Percentiles rank a stretch among this genome's conserved stretches.
Conservation (phyloP, 768 basidiomycete species). For the Peribolospora baueri region DNA sequence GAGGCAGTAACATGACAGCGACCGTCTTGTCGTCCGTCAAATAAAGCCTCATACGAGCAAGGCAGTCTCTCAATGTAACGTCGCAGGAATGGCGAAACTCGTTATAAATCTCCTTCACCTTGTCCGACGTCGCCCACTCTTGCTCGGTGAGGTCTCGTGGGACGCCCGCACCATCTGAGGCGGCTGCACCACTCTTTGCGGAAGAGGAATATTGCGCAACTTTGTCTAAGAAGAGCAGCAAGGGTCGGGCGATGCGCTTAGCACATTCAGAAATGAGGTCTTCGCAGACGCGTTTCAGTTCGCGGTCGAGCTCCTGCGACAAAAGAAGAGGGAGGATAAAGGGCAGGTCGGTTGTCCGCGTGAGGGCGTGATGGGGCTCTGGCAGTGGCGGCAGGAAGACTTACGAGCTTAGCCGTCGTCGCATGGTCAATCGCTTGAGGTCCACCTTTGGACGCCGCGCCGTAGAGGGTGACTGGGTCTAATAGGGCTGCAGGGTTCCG, state of each 20-base stretch:
- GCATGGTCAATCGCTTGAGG: conserved; percentile 25
- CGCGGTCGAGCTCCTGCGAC: conserved; percentile 56
- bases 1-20: conserved; percentile 47
- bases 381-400: conserved; percentile 8
- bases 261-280: conserved; percentile 46
- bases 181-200: conserved; percentile 11
- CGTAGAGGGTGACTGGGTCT: conserved; percentile 10
- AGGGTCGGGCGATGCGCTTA: conserved; percentile 31
- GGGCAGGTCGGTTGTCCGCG: not conserved
- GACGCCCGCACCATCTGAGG: conserved; percentile 15
- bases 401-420: conserved; percentile 45
- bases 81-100: conserved; percentile 23
- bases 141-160: conserved; percentile 19
- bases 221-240: conserved; percentile 38
- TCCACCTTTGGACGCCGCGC: conserved; percentile 4
- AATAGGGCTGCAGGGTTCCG: conserved; percentile 5
- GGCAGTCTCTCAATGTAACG: conserved; percentile 20
- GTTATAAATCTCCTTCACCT: conserved; percentile 29
- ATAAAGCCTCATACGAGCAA: conserved; percentile 44
- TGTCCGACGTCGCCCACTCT: conserved; percentile 30
- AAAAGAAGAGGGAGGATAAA: not conserved
- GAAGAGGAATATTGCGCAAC: conserved; percentile 23
- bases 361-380: not conserved
- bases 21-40: conserved; percentile 59
- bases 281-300: conserved; percentile 64